Evolutionary conservation across 768 basidiomycete species (phyloP), one percentile per base, ranked within the genome.

Genomic region (Naematelia aurantialba): DNA sequence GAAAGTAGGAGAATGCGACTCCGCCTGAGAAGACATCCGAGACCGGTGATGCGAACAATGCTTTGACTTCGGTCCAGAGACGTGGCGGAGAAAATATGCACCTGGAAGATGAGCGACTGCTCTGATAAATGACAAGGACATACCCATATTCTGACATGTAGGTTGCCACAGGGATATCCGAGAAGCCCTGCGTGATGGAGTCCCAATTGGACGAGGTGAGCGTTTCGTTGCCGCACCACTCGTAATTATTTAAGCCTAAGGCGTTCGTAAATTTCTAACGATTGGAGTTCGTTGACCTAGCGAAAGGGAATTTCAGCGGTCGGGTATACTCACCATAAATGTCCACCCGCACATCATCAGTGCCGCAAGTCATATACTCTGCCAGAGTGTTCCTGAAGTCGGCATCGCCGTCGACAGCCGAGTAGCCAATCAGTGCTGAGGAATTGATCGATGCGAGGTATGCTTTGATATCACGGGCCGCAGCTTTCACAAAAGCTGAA

Each of bases 61-160:
- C 84, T 48, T 76, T 81, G 13, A 85, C 83, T 74, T 96, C 92
- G 31, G 85, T 85, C 89, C 90, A 96, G 30, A 85, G 78, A 68
- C 88, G 84, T 50, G 89, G 82, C 21, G 78, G 80, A 22, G 72
- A 75, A 5, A 79, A 81, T 71, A 86, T 84, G 74, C 88, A 89
- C 2, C 70, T 61, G 47, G 14, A 34, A 47, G 8, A 21, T 49
- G 57, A 19, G 24, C 17, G 47, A 26, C 5, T 19, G 21, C 26
- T 14, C 45, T 44, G 21, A 22, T 19, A 34, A 39, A 52, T 44
- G 21, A 22, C 22, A 34, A 39, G n/a, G 45, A 68, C 68, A 46
- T 48, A 74, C 57, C 90, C 89, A 55, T 83, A 94, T 81, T 91
- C 89, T 72, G 88, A 88, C 79, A 94, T 89, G 81, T 94, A 93